Evolutionary conservation across 148 eudicot genomes (phyloP), one percentile per base, ranked within the genome.

Genomic region (Tetragonia tetragonoides): DNA sequence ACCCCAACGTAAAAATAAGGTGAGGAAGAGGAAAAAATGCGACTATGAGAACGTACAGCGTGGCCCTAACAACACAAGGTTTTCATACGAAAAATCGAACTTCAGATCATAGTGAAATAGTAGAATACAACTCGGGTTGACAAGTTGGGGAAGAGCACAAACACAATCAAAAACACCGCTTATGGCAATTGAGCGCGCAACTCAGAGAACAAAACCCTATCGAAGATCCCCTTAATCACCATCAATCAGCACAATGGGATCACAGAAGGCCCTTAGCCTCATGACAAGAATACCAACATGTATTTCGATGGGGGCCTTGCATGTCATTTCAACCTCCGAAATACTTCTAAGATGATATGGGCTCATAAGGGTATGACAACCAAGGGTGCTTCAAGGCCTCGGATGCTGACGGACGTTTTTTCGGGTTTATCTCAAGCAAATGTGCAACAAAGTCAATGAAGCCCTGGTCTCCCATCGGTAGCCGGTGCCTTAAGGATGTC

Each of bases 391-490:
- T 93, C 73, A 96, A 80, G 74, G 99, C 99, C 80, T 96, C 99
- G n/a, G 89, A 72, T 65, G 99, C 99, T 70, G 97, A 90, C 70
- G 99, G 98, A 54, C 99, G 93, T 85, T 84, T 96, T 79, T 86
- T 90, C 1, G 99, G 99, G 86, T 96, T 91, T 68, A 89, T 72
- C 86, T 96, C 97, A 54, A 96, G 95, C 64, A 96, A 83, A 85
- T 93, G 89, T 71, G 83, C 90, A 68, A 91, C 95, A 37, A 96
- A 96, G 83, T 96, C 99, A n/a, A 96, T 90, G 85, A 96, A 96
- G 44, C 99, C 99, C 84, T 93, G 99, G 78, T 96, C 99, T 79
- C 98, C 99, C 99, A 96, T 91, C 0, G 99, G 99, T 81, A 96
- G 82, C 4, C 99, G 89, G 81, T 93, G 95, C 82, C 97, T 89